A percentile compares a stretch with the other conserved stretches of the same genome.
These are phyloP conservation scores for Oryza meyeriana DNA, from an alignment of 176 grass and related monocot species.

Conservation along the genomic window DNA sequence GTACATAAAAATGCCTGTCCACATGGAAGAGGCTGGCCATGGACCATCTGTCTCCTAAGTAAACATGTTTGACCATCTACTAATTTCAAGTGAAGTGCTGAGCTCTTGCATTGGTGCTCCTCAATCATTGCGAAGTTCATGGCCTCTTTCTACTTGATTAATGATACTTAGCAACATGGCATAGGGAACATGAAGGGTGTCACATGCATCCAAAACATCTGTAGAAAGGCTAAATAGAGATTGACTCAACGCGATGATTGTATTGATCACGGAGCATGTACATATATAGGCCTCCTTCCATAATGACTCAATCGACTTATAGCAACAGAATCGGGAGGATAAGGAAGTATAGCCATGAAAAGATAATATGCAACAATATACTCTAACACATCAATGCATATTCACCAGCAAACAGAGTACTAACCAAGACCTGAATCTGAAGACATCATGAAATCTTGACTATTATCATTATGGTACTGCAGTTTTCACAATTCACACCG, in stretches of 20 bases:
- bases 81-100: background rate
- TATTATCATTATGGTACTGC: background rate
- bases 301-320: too few species aligned
- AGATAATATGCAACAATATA: too few species aligned
- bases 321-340: too few species aligned
- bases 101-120: background rate
- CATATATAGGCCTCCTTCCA: too few species aligned
- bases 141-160: slow-evolving; percentile 24
- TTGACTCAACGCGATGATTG: too few species aligned
- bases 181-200: slow-evolving; percentile 23
- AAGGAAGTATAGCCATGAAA: too few species aligned
- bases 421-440: background rate
- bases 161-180: slow-evolving; percentile 5
- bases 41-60: slow-evolving; percentile 45
- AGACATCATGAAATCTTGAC: background rate
- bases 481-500: background rate
- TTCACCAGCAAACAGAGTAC: background rate
- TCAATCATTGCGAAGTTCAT: slow-evolving; percentile 26
- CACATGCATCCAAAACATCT: too few species aligned
- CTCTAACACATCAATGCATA: background rate
- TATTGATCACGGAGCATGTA: too few species aligned
- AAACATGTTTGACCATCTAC: slow-evolving; percentile 20
- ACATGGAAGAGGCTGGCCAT: slow-evolving; percentile 45
- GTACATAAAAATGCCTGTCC: background rate
- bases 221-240: too few species aligned